phyloP scores from a whole-genome alignment of 73 alveolate species.

The Tetrahymena thermophila region DNA sequence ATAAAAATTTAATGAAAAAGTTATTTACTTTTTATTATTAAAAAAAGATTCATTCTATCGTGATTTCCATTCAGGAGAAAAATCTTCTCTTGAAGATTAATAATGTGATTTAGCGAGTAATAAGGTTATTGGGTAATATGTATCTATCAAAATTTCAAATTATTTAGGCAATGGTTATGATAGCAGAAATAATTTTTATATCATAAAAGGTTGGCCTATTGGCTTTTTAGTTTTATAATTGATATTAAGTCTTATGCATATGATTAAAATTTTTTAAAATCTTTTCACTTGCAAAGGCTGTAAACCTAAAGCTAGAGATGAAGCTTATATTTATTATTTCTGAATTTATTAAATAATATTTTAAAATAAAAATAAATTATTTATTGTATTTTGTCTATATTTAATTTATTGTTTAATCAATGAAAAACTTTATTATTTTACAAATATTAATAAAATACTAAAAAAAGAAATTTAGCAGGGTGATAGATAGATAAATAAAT shows the following conservation, averaged over 20 bases:
- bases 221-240: background rate
- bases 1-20: background rate
- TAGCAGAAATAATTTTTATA: background rate
- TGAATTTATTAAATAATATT: background rate
- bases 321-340: background rate
- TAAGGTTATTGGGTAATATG: background rate
- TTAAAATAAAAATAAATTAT: too few relatives aligned
- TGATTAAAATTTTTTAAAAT: background rate
- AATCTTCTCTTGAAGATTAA: background rate
- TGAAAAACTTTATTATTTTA: too few relatives aligned
- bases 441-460: too few relatives aligned
- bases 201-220: background rate
- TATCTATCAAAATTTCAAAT: background rate
- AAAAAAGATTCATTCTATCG: background rate
- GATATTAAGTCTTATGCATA: background rate
- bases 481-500: too few relatives aligned
- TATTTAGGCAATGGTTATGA: background rate
- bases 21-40: background rate
- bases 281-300: background rate
- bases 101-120: background rate
- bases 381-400: too few relatives aligned
- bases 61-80: background rate
- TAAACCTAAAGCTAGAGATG: background rate
- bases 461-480: too few relatives aligned
- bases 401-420: too few relatives aligned